Percentiles rank a stretch among this genome's conserved stretches.
Conservation (phyloP, 179 eudicot genomes). For the Amaranthus tricolor region DNA sequence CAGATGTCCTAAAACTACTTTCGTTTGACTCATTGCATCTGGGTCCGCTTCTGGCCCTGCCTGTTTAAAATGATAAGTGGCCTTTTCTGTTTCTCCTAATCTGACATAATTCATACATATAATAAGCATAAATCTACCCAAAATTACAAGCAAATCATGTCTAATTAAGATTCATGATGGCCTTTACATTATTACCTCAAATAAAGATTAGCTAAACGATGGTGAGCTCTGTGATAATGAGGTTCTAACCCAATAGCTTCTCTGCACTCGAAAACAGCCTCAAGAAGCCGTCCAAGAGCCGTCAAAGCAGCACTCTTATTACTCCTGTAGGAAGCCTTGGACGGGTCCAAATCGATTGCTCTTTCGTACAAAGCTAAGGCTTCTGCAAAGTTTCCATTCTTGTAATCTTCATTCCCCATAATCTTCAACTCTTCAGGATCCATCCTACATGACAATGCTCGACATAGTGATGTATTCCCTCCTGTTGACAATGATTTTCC, state of each 20-base stretch:
- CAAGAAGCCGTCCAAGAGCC: slow-evolving; percentile 66
- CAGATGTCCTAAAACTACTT: slow-evolving; percentile 41
- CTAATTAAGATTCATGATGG: not conserved
- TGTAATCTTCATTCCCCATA: slow-evolving; percentile 71
- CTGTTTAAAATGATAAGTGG: slow-evolving; percentile 50
- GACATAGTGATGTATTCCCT: slow-evolving; percentile 43
- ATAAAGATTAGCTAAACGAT: slow-evolving; percentile 67
- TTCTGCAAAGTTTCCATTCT: slow-evolving; percentile 70
- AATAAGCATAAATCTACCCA: not conserved
- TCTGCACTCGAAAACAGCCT: slow-evolving; percentile 66
- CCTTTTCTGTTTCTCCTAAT: slow-evolving; percentile 74
- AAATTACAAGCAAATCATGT: not conserved
- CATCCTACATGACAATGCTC: slow-evolving; percentile 82
- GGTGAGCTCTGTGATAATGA: slow-evolving; percentile 64
- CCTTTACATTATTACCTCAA: slow-evolving; percentile 45
- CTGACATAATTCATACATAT: slow-evolving; percentile 25
- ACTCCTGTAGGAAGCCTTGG: slow-evolving; percentile 60
- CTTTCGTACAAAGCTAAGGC: slow-evolving; percentile 66
- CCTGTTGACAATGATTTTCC: slow-evolving; percentile 9
- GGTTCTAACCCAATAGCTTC: slow-evolving; percentile 71
- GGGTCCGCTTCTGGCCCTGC: slow-evolving; percentile 58
- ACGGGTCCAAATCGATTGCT: slow-evolving; percentile 64
- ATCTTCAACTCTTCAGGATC: slow-evolving; percentile 61
- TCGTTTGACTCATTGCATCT: slow-evolving; percentile 42
- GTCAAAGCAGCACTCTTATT: slow-evolving; percentile 80